Evolutionary conservation across 305 asterid species (phyloP), one percentile per base, ranked within the genome.

Genomic region (Fraxinus dipetala): DNA sequence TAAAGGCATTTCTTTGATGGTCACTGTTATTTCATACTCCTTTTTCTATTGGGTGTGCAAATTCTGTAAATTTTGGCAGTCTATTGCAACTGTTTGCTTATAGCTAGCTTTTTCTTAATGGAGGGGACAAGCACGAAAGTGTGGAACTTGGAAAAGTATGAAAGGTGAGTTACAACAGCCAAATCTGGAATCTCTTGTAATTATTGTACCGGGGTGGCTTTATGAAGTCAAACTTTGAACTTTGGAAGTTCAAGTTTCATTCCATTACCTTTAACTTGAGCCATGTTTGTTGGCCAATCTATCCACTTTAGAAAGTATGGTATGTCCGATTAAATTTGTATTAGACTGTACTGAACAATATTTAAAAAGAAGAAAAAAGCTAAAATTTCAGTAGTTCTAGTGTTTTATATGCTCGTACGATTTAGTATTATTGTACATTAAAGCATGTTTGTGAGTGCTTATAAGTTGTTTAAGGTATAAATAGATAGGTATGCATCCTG

Each of bases 281-380:
- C 34, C 32, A 63, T 63, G 72, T 63, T 63, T 24, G 34, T 93
- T 90, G 81, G 93, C 97, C 30, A 93, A 54, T 54, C 26, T 18
- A 54, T 26, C 2, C 65, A n/a, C 65, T 54, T n/a, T 18, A 54
- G 1, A 54, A 54, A 54, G 8, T n/a, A 54, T 6, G 26, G 11
- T n/a, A 54, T 18, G 65, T 51, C 0, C 61, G 26, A 6, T 5
- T n/a, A 0, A 54, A 2, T n/a, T 10, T n/a, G 26, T 10, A 54
- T 54, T 6, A 54, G 24, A n/a, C 2, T n/a, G 3, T 54, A n/a
- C 9, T 54, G 24, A 54, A 54, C 63, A 54, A 54, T 51, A 54
- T 54, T 16, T 16, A 4, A 3, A 45, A 45, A 48, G 54, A 1
- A 43, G 48, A 31, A 43, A 11, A 43, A 11, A 0, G 54, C 14